Base-by-base conservation (phyloP, 257 asterid species). In the Capsicum rhomboideum region DNA sequence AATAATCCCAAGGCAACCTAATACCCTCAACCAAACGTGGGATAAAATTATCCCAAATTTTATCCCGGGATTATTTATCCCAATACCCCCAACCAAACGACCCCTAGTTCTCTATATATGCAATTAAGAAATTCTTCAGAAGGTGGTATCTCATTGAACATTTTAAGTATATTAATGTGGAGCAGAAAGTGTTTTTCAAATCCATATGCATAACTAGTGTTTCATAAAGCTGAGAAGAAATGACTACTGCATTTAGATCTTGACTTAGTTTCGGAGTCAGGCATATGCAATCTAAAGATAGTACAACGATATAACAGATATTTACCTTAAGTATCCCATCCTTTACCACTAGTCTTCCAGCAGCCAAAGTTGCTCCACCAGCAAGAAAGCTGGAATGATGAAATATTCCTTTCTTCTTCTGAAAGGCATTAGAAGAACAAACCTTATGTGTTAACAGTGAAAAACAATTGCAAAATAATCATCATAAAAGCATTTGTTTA, bases 381-480 rank as follows among this genome's bases (percentile, higher is more conserved):
- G 99, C 99, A 10, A 96, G 97, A 87, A 96, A 96, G 84, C 98
- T 96, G 78, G 99, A 96, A 91, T 96, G 99, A 88, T 96, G 98
- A 87, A 96, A 96, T 66, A 44, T 49, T 49, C 98, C 99, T 88
- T 95, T 96, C 95, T 86, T 90, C 88, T 96, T 96, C 98, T 96
- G 95, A 50, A 88, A 86, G 26, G 52, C 75, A 67, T 84, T 80
- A 37, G 71, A 40, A 86, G 61, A 34, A 59, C 40, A 74, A 28
- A 40, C 53, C 44, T 66, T 85, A 49, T 46, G 8, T 63, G 20
- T 23, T 71, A 84, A 28, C 63, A 67, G 16, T 69, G 79, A 26
- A 50, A 55, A 29, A 59, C 67, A 68, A 82, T 69, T 61, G 75
- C 29, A 50, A 61, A 40, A 83, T 85, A 82, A 83, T 66, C 82